A percentile compares a stretch with the other conserved stretches of the same genome.
phyloP scores from a whole-genome alignment of 768 basidiomycete species.

The Pisolithus tinctorius region DNA sequence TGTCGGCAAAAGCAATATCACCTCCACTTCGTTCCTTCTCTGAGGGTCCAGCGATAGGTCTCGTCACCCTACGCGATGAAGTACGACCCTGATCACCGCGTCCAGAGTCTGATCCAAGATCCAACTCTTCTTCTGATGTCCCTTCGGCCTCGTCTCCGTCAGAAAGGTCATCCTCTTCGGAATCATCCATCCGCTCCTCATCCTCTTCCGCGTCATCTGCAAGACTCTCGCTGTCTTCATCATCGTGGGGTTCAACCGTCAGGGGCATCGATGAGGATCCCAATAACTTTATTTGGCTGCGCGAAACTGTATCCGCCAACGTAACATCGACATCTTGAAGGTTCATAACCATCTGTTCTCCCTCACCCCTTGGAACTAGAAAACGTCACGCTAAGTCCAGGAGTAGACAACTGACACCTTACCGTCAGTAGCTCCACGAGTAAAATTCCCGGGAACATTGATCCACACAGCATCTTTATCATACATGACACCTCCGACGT shows the following conservation, averaged over 20 bases:
- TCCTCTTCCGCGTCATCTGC: slow-evolving; percentile 30
- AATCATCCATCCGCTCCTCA: slow-evolving; percentile 23
- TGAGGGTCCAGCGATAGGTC: slow-evolving; percentile 32
- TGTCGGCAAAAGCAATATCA: slow-evolving; percentile 65
- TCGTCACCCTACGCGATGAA: slow-evolving; percentile 34
- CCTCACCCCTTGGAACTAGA: slow-evolving; percentile 79
- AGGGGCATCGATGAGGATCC: slow-evolving; percentile 74
- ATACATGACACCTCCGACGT: slow-evolving; percentile 92
- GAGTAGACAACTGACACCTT: slow-evolving; percentile 11
- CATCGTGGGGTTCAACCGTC: slow-evolving; percentile 30
- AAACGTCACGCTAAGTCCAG: background rate
- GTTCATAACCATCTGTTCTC: slow-evolving; percentile 96
- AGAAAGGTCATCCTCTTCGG: slow-evolving; percentile 8
- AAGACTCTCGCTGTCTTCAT: slow-evolving; percentile 31
- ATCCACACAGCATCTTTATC: slow-evolving; percentile 99
- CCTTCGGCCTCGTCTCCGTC: slow-evolving; percentile 3
- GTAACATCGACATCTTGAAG: slow-evolving; percentile 82
- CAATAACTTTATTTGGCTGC: slow-evolving; percentile 78
- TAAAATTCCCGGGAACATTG: slow-evolving; percentile 94
- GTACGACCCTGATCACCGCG: slow-evolving; percentile 43
- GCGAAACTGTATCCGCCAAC: slow-evolving; percentile 75
- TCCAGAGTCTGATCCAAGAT: background rate
- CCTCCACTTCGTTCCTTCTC: slow-evolving; percentile 30
- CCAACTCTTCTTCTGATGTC: slow-evolving; percentile 3
- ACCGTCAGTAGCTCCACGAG: slow-evolving; percentile 66